Conservation (phyloP, 129 eudicot species). For the Calendula officinalis region DNA sequence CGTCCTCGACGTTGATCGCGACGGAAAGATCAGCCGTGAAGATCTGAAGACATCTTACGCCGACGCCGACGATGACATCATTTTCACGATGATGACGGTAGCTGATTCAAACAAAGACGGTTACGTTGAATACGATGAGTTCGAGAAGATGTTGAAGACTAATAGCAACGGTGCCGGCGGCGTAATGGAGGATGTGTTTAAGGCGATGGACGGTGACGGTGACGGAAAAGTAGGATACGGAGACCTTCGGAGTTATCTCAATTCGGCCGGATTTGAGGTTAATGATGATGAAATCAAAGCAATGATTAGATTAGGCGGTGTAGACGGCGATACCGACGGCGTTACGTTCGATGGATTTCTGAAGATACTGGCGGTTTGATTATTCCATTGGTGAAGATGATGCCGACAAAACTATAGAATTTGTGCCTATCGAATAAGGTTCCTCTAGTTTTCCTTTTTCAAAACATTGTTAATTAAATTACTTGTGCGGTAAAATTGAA, state of each 20-base stretch:
- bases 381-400: not conserved
- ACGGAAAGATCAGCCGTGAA: constrained; percentile 71
- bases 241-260: constrained; percentile 55
- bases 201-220: constrained; percentile 80
- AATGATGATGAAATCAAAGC: constrained; percentile 69
- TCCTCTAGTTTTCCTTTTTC: not conserved
- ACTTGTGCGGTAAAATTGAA: too few relatives aligned
- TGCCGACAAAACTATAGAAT: not conserved
- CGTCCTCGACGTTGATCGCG: constrained; percentile 71
- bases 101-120: constrained; percentile 78
- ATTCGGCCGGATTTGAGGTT: constrained; percentile 56
- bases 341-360: constrained; percentile 61
- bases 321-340: constrained; percentile 41
- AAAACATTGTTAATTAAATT: not conserved
- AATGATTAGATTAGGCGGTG: constrained; percentile 68
- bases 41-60: constrained; percentile 58
- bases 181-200: constrained; percentile 72
- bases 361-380: constrained; percentile 58
- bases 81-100: constrained; percentile 61
- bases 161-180: not conserved
- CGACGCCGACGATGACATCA: constrained; percentile 49
- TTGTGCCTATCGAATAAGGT: not conserved
- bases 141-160: constrained; percentile 53
- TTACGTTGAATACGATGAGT: constrained; percentile 73
- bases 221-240: constrained; percentile 74